Evolutionary conservation across 2,329 filamentous ascomycete genomes (phyloP).

Genomic region (Paracoccidioides lutzii): DNA sequence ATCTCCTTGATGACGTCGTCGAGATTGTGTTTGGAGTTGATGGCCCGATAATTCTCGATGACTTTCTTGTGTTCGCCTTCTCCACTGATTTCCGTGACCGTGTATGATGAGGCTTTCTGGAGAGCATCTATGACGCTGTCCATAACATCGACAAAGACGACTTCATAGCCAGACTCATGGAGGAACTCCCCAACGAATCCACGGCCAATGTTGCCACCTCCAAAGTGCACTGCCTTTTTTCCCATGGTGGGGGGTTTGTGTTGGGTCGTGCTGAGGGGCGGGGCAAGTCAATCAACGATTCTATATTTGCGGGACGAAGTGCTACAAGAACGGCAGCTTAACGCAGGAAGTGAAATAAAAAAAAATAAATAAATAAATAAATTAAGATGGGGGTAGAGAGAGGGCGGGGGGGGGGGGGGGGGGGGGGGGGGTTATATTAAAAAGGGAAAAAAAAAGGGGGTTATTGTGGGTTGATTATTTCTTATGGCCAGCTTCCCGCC

Average conservation of each 20-base stretch:
- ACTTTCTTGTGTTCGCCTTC: conserved; percentile 68
- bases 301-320: too few species aligned
- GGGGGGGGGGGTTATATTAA: too few species aligned
- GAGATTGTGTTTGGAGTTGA: conserved; percentile 86
- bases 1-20: conserved; percentile 73
- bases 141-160: conserved; percentile 92
- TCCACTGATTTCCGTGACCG: conserved; percentile 81
- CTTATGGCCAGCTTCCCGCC: too few species aligned
- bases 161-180: conserved; percentile 87
- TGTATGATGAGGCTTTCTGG: conserved; percentile 64
- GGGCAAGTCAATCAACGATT: too few species aligned
- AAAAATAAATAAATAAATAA: too few species aligned
- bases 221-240: conserved; percentile 66
- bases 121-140: conserved; percentile 68
- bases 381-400: too few species aligned
- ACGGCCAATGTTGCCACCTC: conserved; percentile 74
- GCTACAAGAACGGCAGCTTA: too few species aligned
- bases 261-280: neutral
- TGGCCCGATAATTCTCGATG: conserved; percentile 91
- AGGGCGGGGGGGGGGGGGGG: too few species aligned
- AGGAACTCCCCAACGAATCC: conserved; percentile 86
- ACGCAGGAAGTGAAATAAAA: too few species aligned
- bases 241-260: conserved; percentile 19
- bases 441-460: too few species aligned
- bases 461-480: too few species aligned